Conservation (phyloP, 2,329 filamentous ascomycete species). For the Fusarium proliferatum region DNA sequence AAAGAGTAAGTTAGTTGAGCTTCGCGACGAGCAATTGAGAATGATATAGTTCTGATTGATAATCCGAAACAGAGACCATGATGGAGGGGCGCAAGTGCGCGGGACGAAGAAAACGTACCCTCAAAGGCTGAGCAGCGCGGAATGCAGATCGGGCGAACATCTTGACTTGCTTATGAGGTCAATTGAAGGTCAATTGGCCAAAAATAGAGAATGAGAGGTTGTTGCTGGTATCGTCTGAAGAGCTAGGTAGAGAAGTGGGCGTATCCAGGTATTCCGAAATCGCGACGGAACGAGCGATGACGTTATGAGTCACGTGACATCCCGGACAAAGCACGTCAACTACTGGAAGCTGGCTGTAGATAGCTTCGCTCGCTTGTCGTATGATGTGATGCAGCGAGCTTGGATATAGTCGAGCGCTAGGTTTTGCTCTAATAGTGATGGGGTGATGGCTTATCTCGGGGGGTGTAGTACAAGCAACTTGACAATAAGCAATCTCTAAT, state of each 20-base stretch:
- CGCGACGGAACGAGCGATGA: conserved; percentile 26
- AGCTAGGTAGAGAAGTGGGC: conserved; percentile 25
- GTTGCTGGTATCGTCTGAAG: conserved; percentile 18
- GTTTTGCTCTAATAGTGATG: not conserved
- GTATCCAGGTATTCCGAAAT: conserved; percentile 27
- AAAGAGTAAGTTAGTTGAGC: conserved; percentile 50
- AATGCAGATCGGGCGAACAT: conserved; percentile 77
- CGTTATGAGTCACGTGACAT: conserved; percentile 40
- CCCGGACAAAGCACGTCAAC: conserved; percentile 5
- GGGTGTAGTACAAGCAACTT: not conserved
- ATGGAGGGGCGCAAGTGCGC: conserved; percentile 4
- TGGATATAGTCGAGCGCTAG: not conserved
- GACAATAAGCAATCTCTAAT: not conserved
- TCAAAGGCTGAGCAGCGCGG: conserved; percentile 72
- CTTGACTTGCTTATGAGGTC: conserved; percentile 46
- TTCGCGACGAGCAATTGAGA: not conserved
- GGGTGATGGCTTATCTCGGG: not conserved
- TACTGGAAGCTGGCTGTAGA: conserved; percentile 1
- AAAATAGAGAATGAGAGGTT: conserved; percentile 6
- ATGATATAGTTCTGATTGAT: conserved; percentile 21
- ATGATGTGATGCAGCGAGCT: not conserved
- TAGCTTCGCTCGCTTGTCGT: not conserved
- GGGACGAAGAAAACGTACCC: conserved; percentile 59
- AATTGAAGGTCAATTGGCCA: conserved; percentile 43
- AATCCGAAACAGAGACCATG: conserved; percentile 6